Conservation (phyloP, 306 rosid species). For the Prunus armeniaca region DNA sequence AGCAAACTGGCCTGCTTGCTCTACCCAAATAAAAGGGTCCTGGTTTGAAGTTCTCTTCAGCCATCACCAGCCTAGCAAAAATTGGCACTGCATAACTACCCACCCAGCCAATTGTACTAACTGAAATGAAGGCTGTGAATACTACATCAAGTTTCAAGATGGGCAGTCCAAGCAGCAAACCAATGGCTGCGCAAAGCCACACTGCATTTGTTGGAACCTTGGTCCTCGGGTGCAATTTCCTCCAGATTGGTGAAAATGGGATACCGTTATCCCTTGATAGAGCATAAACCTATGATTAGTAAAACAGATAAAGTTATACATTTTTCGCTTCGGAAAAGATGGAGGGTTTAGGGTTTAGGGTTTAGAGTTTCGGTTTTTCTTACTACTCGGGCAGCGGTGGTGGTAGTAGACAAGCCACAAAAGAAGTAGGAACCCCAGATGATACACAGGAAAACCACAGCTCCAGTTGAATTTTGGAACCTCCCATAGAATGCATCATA, state of each 20-base stretch:
- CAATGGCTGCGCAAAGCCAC: conserved; percentile 23
- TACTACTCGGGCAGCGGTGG: conserved; percentile 25
- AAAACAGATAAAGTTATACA: background rate
- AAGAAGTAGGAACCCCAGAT: conserved; percentile 29
- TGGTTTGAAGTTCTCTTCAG: conserved; percentile 26
- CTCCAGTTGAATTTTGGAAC: conserved; percentile 23
- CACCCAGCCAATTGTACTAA: conserved; percentile 20
- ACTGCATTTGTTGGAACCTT: conserved; percentile 28
- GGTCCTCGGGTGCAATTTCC: conserved; percentile 11
- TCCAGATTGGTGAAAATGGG: conserved; percentile 26
- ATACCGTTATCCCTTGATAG: conserved; percentile 19
- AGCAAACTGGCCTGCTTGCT: conserved; percentile 25
- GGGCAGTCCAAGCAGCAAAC: conserved; percentile 24
- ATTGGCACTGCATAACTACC: conserved; percentile 28
- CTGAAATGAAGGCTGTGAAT: conserved; percentile 18
- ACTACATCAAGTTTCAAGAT: conserved; percentile 25
- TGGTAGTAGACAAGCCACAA: conserved; percentile 18
- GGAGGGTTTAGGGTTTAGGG: background rate
- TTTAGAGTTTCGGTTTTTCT: background rate
- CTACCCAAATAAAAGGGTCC: conserved; percentile 27
- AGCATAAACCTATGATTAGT: conserved; percentile 8
- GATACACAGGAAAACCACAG: conserved; percentile 21
- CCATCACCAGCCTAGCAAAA: conserved; percentile 23
- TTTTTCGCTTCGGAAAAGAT: background rate
- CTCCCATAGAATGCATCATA: conserved; percentile 27